These are phyloP conservation scores for Chondrus crispus DNA, from an alignment of 23 red algal species.

Conservation along the genomic window DNA sequence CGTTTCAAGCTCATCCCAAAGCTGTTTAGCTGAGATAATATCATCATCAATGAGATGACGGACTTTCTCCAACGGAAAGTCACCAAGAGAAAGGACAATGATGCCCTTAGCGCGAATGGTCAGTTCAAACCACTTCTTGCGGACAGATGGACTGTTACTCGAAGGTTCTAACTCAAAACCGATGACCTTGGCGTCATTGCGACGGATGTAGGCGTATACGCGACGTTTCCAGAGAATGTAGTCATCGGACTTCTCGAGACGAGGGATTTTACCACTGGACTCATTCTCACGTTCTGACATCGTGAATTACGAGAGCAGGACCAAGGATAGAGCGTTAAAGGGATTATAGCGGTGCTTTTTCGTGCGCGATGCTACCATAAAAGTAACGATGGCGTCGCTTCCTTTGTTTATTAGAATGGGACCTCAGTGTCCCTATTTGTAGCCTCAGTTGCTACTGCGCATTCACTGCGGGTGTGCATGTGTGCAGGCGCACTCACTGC, in stretches of 20 bases:
- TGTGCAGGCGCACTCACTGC: too few species aligned
- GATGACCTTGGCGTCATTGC: neutral
- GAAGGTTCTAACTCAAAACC: neutral
- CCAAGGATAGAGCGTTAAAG: neutral
- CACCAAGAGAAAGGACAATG: neutral
- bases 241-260: neutral
- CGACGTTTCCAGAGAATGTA: neutral
- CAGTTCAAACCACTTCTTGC: constrained; percentile 12
- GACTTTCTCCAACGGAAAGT: neutral
- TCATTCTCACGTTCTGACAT: neutral
- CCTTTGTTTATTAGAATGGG: too few species aligned
- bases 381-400: too few species aligned
- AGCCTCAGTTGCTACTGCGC: too few species aligned
- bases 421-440: too few species aligned
- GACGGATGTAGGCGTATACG: neutral
- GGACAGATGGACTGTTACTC: neutral
- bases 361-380: too few species aligned
- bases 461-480: too few species aligned
- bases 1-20: constrained; percentile 14
- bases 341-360: too few species aligned
- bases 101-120: constrained; percentile 1
- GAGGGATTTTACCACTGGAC: neutral
- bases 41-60: constrained; percentile 6
- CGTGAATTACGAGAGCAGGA: neutral
- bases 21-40: neutral